Conservation (phyloP, 305 asterid species). For the Fraxinus baroniana region DNA sequence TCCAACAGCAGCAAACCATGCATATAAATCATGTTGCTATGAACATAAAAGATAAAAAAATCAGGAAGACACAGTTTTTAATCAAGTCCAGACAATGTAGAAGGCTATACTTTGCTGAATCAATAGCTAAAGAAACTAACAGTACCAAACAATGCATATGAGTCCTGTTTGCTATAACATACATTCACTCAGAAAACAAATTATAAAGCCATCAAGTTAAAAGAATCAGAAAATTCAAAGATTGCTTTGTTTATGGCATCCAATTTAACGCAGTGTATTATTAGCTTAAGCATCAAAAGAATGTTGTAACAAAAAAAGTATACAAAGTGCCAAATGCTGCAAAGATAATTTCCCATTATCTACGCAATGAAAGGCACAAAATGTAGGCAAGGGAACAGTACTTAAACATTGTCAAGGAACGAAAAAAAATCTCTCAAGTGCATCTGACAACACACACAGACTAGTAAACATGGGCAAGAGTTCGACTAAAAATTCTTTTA, state of each 20-base stretch:
- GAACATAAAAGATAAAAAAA: conserved; percentile 33
- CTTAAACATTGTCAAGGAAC: background rate
- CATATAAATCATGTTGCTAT: conserved; percentile 11
- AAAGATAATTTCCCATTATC: background rate
- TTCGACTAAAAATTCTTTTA: background rate
- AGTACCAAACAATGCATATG: background rate
- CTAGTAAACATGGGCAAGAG: background rate
- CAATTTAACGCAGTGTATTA: background rate
- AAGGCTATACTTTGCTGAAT: conserved; percentile 97
- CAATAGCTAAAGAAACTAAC: conserved; percentile 24
- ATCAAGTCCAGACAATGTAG: conserved; percentile 78
- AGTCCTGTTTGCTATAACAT: background rate
- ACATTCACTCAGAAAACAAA: background rate
- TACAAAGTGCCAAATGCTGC: background rate
- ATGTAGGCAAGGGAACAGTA: background rate
- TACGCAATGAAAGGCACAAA: background rate
- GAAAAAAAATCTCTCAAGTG: background rate
- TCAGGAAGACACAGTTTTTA: conserved; percentile 84
- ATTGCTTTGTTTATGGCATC: background rate
- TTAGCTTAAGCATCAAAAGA: background rate
- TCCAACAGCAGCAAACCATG: conserved; percentile 9
- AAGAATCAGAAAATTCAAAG: background rate
- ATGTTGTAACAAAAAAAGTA: background rate
- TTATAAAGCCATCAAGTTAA: conserved; percentile 5
- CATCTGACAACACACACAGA: background rate